These are phyloP conservation scores for Nicotiana noctiflora DNA, from an alignment of 257 asterid species.

Conservation along the genomic window DNA sequence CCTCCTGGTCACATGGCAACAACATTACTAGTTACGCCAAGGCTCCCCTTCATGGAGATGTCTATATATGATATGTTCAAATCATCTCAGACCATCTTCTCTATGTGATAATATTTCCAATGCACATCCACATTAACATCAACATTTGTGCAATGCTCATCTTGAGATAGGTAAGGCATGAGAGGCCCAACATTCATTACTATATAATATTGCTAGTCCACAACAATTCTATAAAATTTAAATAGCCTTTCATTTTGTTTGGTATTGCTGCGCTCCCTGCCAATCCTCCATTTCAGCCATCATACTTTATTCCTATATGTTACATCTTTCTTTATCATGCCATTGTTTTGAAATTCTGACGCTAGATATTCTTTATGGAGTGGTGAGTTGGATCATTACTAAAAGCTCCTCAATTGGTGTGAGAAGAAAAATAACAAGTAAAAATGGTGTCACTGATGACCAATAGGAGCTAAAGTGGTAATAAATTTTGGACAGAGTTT, in stretches of 20 bases:
- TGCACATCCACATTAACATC: not conserved
- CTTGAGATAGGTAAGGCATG: not conserved
- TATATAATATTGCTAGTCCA: not conserved
- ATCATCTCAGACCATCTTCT: not conserved
- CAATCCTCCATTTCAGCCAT: not conserved
- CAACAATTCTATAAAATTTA: not conserved
- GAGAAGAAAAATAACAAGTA: too few relatives aligned
- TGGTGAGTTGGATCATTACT: not conserved
- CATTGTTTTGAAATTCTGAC: not conserved
- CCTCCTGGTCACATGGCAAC: too few relatives aligned
- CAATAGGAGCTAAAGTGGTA: not conserved
- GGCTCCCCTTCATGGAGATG: not conserved
- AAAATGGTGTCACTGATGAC: not conserved
- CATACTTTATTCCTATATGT: not conserved
- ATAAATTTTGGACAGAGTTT: not conserved
- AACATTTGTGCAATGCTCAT: not conserved
- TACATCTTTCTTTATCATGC: not conserved
- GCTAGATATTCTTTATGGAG: not conserved
- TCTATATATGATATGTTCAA: not conserved
- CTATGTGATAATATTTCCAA: not conserved
- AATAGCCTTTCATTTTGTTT: not conserved
- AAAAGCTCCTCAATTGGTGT: not conserved
- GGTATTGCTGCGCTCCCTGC: not conserved
- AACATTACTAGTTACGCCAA: too few relatives aligned
- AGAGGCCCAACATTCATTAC: not conserved